phyloP scores from a whole-genome alignment of 2,329 filamentous ascomycete species.

The Fusarium sp. region DNA sequence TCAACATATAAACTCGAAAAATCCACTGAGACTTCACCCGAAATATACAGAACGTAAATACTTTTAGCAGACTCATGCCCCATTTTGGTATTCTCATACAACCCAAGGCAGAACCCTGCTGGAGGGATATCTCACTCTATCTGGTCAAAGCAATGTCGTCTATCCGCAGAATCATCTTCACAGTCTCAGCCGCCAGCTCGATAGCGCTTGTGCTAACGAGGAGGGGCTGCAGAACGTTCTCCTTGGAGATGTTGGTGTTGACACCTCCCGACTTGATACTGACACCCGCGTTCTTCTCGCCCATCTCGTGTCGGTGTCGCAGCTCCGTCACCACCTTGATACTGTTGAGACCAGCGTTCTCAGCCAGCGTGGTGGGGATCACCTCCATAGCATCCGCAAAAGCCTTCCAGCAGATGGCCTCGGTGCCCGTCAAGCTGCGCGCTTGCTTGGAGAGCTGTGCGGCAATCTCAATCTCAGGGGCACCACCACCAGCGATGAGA shows the following conservation, averaged over 20 bases:
- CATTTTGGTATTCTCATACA: slow-evolving; percentile 53
- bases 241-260: slow-evolving; percentile 95
- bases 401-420: slow-evolving; percentile 98
- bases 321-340: slow-evolving; percentile 99
- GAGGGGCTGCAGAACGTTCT: slow-evolving; percentile 95
- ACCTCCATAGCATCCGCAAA: slow-evolving; percentile 98
- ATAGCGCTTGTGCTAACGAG: slow-evolving; percentile 97
- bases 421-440: slow-evolving; percentile 86
- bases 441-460: slow-evolving; percentile 85
- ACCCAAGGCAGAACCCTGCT: slow-evolving; percentile 41
- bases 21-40: background rate
- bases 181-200: slow-evolving; percentile 96
- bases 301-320: slow-evolving; percentile 91
- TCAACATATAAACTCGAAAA: too few relatives aligned
- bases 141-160: slow-evolving; percentile 73
- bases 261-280: slow-evolving; percentile 98
- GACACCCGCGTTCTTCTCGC: slow-evolving; percentile 95
- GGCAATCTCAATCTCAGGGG: slow-evolving; percentile 95
- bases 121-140: slow-evolving; percentile 53
- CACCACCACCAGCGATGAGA: slow-evolving; percentile 96
- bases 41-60: slow-evolving; percentile 25
- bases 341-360: slow-evolving; percentile 97
- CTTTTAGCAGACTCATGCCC: slow-evolving; percentile 41
- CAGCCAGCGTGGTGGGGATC: slow-evolving; percentile 93
- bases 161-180: slow-evolving; percentile 88